These are phyloP conservation scores for Ogataea salicorniae DNA, from an alignment of 805 yeast species.

Conservation along the genomic window DNA sequence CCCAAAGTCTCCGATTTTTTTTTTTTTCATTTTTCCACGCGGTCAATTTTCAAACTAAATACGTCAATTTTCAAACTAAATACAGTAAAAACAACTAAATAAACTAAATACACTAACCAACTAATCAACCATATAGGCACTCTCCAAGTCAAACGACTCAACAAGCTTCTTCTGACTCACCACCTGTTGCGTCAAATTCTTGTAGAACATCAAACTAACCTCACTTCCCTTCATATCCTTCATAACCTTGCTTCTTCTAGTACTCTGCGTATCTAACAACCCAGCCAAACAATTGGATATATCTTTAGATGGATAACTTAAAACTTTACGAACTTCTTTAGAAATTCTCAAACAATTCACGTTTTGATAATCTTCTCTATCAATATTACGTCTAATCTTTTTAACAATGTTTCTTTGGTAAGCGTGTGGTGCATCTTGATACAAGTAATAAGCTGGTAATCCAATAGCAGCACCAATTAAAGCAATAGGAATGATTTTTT, in stretches of 20 bases:
- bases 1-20: too few species aligned
- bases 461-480: slow-evolving; percentile 31
- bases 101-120: too few species aligned
- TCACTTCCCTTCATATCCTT: slow-evolving; percentile 51
- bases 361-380: slow-evolving; percentile 71
- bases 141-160: slow-evolving; percentile 14
- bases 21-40: too few species aligned
- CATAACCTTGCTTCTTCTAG: slow-evolving; percentile 52
- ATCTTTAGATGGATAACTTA: slow-evolving; percentile 78
- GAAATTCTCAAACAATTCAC: slow-evolving; percentile 72
- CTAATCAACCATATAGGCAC: slow-evolving; percentile 3
- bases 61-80: too few species aligned
- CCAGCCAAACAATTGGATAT: slow-evolving; percentile 67
- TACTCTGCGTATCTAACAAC: slow-evolving; percentile 53
- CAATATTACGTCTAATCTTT: slow-evolving; percentile 60
- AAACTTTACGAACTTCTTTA: slow-evolving; percentile 75
- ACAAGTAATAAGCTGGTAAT: slow-evolving; percentile 41
- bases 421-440: slow-evolving; percentile 83
- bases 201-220: slow-evolving; percentile 50
- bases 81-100: too few species aligned
- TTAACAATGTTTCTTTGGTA: slow-evolving; percentile 77
- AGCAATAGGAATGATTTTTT: slow-evolving; percentile 30
- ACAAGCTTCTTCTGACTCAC: slow-evolving; percentile 17
- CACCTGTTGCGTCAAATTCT: slow-evolving; percentile 32
- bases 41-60: too few species aligned